Conservation (phyloP, 2,329 filamentous ascomycete genomes). For the Epichloe sp. region DNA sequence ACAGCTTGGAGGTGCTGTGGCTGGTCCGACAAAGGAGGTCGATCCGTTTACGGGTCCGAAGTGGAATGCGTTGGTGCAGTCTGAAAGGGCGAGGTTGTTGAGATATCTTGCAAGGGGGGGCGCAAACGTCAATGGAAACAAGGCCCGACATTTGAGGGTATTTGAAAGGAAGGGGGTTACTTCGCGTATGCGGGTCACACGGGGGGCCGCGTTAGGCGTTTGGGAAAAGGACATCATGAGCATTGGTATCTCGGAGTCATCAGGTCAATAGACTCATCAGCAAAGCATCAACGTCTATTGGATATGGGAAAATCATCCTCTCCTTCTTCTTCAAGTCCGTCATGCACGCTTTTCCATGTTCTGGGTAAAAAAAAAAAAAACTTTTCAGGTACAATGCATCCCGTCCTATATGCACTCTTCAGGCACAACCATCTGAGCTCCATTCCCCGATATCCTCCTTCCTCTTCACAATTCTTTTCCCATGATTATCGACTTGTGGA, state of each 20-base stretch:
- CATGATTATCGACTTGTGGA: neutral
- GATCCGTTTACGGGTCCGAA: constrained; percentile 4
- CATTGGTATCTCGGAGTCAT: no score
- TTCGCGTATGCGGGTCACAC: neutral
- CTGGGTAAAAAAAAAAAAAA: no score
- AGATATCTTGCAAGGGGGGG: neutral
- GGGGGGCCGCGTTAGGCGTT: no score
- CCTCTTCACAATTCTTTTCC: neutral
- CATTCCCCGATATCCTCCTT: neutral
- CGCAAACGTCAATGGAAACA: neutral
- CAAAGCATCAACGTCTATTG: no score
- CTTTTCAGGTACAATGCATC: no score
- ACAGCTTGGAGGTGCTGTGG: neutral
- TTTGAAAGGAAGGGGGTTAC: neutral
- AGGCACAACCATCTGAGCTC: no score
- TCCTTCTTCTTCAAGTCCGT: no score
- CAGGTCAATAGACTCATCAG: no score
- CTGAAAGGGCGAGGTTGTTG: neutral
- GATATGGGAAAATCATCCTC: no score
- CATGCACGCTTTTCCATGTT: no score
- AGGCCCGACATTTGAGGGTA: neutral
- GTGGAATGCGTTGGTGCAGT: constrained; percentile 6
- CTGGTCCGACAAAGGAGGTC: neutral
- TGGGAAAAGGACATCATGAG: no score
- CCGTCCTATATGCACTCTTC: no score